Evolutionary conservation across 257 asterid genomes (phyloP).

Genomic region (Leptodermis oblonga): DNA sequence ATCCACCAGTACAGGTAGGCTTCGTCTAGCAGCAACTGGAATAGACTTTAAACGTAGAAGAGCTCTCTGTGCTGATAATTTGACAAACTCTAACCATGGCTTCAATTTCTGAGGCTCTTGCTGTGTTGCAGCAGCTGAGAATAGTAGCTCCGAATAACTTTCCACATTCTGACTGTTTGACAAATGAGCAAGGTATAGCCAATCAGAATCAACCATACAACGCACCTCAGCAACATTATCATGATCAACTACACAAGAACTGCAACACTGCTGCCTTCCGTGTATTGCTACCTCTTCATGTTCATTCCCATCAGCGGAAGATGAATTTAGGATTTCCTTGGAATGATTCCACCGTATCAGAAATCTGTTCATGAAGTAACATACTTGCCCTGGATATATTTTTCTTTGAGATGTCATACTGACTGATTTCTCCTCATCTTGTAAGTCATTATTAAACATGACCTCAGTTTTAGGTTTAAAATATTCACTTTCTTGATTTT

Average conservation of each 20-base stretch:
- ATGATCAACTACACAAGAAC: constrained; percentile 34
- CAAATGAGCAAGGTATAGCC: constrained; percentile 63
- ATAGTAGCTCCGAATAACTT: constrained; percentile 17
- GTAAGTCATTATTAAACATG: constrained; percentile 20
- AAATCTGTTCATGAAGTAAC: constrained; percentile 81
- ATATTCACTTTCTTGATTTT: constrained; percentile 50
- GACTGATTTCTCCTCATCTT: constrained; percentile 23
- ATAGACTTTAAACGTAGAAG: constrained; percentile 54
- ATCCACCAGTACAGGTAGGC: constrained; percentile 69
- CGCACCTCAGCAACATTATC: constrained; percentile 49
- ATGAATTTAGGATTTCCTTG: constrained; percentile 13
- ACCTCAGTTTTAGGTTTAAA: constrained; percentile 42
- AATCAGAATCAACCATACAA: constrained; percentile 65
- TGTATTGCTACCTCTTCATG: constrained; percentile 13
- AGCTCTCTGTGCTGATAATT: constrained; percentile 56
- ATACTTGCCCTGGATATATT: constrained; percentile 50
- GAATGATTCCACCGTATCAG: constrained; percentile 45
- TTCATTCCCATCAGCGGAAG: constrained; percentile 9
- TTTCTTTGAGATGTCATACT: constrained; percentile 19
- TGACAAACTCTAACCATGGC: constrained; percentile 36
- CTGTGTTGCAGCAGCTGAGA: constrained; percentile 8
- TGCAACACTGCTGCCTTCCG: constrained; percentile 32
- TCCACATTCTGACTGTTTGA: constrained; percentile 28
- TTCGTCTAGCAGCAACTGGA: constrained; percentile 78
- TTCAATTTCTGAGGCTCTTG: constrained; percentile 16